Percentiles rank a stretch among this genome's conserved stretches.
These are phyloP conservation scores for Prunus fruticosa DNA, from an alignment of 306 rosid species.

Conservation along the genomic window DNA sequence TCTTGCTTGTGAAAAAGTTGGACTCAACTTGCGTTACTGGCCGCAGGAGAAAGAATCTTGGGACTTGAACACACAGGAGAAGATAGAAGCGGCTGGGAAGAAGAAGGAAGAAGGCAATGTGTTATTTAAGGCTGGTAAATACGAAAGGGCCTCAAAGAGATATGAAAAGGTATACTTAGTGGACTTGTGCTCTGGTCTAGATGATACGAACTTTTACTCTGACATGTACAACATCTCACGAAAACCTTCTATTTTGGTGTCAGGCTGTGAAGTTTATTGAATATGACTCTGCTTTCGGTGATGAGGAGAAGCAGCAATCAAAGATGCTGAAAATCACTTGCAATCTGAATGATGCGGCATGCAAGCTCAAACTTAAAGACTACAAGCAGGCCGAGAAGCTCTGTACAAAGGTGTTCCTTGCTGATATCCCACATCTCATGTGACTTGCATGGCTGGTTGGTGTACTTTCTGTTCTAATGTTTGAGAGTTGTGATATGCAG, in stretches of 20 bases:
- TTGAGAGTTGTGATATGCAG: neutral
- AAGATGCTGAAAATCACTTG: conserved; percentile 30
- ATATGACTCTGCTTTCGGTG: conserved; percentile 34
- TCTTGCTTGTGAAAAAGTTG: neutral
- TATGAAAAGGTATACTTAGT: conserved; percentile 28
- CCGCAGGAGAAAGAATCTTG: conserved; percentile 47
- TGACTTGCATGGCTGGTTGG: too few relatives aligned
- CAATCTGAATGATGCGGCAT: conserved; percentile 45
- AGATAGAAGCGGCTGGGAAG: conserved; percentile 41
- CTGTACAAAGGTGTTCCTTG: conserved; percentile 31
- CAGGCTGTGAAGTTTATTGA: conserved; percentile 36
- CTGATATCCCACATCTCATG: neutral
- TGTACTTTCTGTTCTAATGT: neutral
- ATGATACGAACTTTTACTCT: too few relatives aligned
- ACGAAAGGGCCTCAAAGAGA: conserved; percentile 47
- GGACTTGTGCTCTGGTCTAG: neutral
- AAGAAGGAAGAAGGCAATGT: conserved; percentile 51
- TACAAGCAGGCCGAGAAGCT: conserved; percentile 40
- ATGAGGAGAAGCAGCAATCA: conserved; percentile 38
- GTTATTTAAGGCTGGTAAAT: conserved; percentile 41
- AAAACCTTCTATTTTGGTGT: neutral
- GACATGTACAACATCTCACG: neutral
- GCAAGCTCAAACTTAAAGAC: conserved; percentile 40
- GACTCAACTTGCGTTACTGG: too few relatives aligned
- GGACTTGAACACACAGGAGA: conserved; percentile 40